These are phyloP conservation scores for Colletotrichum lupini DNA, from an alignment of 2,329 filamentous ascomycete genomes.

Conservation along the genomic window DNA sequence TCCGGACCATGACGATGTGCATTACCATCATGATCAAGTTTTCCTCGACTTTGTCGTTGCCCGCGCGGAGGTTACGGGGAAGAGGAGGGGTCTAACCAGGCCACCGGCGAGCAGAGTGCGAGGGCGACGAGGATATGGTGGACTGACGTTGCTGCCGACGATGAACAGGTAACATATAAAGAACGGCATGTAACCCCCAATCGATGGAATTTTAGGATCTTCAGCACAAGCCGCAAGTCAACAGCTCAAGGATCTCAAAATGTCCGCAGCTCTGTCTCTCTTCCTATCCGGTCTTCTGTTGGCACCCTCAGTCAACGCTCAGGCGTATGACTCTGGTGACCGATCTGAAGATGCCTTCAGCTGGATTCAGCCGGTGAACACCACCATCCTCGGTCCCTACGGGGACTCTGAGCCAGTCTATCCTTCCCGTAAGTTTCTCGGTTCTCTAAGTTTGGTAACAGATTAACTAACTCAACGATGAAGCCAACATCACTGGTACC, in stretches of 20 bases:
- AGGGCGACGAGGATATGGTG: background rate
- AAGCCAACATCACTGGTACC: slow-evolving; percentile 49
- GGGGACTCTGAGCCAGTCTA: slow-evolving; percentile 50
- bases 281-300: slow-evolving; percentile 53
- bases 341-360: slow-evolving; percentile 46
- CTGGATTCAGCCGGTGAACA: slow-evolving; percentile 54
- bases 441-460: too few relatives aligned
- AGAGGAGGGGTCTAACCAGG: background rate
- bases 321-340: slow-evolving; percentile 40
- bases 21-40: slow-evolving; percentile 11
- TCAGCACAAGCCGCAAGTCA: slow-evolving; percentile 30
- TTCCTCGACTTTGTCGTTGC: slow-evolving; percentile 11
- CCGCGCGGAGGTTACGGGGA: slow-evolving; percentile 2
- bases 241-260: slow-evolving; percentile 29
- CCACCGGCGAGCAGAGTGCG: background rate
- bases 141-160: slow-evolving; percentile 10
- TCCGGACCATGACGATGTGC: slow-evolving; percentile 17
- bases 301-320: slow-evolving; percentile 41
- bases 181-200: slow-evolving; percentile 1
- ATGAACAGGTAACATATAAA: slow-evolving; percentile 20
- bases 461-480: slow-evolving; percentile 16
- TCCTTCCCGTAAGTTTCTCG: slow-evolving; percentile 48
- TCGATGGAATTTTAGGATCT: background rate
- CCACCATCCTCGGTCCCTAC: slow-evolving; percentile 52
- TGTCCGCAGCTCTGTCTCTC: slow-evolving; percentile 51